phyloP scores from a whole-genome alignment of 805 yeast species.

The Deakozyma indianensis region DNA sequence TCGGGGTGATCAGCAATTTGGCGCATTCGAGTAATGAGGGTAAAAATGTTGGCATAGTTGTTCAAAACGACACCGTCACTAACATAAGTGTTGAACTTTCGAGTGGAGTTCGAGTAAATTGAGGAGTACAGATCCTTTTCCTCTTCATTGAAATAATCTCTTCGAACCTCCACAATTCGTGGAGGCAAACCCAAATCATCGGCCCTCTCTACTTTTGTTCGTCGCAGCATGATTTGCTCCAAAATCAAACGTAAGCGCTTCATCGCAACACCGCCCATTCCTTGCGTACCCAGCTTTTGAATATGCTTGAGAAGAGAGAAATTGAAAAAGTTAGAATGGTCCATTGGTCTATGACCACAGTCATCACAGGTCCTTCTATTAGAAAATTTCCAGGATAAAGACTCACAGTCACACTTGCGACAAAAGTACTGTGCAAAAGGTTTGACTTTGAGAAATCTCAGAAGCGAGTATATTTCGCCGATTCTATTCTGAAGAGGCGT shows the following conservation, averaged over 20 bases:
- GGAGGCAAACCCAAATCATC: constrained; percentile 98
- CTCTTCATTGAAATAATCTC: constrained; percentile 82
- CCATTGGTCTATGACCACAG: constrained; percentile 90
- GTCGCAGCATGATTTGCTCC: constrained; percentile 73
- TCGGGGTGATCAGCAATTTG: constrained; percentile 98
- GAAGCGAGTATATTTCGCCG: constrained; percentile 89
- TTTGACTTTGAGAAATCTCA: constrained; percentile 65
- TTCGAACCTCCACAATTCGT: constrained; percentile 75
- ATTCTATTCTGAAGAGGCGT: constrained; percentile 94
- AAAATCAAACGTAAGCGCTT: constrained; percentile 59
- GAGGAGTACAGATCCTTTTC: constrained; percentile 88
- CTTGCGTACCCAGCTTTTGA: constrained; percentile 69
- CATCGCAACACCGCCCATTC: constrained; percentile 70
- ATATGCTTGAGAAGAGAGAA: constrained; percentile 92
- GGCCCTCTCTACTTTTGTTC: constrained; percentile 93
- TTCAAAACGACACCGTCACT: constrained; percentile 93
- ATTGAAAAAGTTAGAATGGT: constrained; percentile 88
- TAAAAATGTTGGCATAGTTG: constrained; percentile 93
- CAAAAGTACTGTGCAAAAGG: constrained; percentile 89
- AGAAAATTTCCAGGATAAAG: constrained; percentile 71
- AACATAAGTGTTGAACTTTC: constrained; percentile 84
- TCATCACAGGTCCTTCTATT: constrained; percentile 71
- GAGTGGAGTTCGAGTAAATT: constrained; percentile 69
- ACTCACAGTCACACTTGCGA: constrained; percentile 78
- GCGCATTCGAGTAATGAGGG: constrained; percentile 92